Conservation (phyloP, 2,329 filamentous ascomycete species). For the Apiospora saccharicola region DNA sequence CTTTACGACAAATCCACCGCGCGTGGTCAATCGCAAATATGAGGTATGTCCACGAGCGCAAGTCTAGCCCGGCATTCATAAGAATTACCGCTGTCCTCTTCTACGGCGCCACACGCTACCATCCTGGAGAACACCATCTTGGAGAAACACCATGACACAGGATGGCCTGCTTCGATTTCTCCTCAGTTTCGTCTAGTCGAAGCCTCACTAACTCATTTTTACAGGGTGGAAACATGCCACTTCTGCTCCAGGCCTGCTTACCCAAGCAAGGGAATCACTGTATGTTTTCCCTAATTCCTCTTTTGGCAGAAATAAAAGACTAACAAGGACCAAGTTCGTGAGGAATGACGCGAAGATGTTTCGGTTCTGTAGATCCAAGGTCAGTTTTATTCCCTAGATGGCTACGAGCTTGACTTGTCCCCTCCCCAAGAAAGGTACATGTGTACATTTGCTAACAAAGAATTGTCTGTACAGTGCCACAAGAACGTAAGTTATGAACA, state of each 20-base stretch:
- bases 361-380: conserved; percentile 61
- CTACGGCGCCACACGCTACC: too few species aligned
- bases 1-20: not conserved
- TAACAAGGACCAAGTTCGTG: too few species aligned
- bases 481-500: not conserved
- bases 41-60: not conserved
- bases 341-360: conserved; percentile 48
- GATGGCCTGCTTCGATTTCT: too few species aligned
- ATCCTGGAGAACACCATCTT: too few species aligned
- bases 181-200: not conserved
- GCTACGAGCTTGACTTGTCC: too few species aligned
- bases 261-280: too few species aligned
- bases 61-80: not conserved
- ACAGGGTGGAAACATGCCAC: conserved; percentile 70
- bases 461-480: not conserved
- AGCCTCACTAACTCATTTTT: not conserved
- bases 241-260: conserved; percentile 70
- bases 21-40: conserved; percentile 9
- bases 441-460: too few species aligned
- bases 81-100: too few species aligned
- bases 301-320: too few species aligned
- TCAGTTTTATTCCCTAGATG: conserved; percentile 33
- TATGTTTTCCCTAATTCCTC: too few species aligned
- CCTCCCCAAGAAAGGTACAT: too few species aligned
- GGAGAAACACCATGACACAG: too few species aligned